Evolutionary conservation across 1,284 basidiomycete species (phyloP), one percentile per base, ranked within the genome.

Genomic region (Pterulicium gracile): DNA sequence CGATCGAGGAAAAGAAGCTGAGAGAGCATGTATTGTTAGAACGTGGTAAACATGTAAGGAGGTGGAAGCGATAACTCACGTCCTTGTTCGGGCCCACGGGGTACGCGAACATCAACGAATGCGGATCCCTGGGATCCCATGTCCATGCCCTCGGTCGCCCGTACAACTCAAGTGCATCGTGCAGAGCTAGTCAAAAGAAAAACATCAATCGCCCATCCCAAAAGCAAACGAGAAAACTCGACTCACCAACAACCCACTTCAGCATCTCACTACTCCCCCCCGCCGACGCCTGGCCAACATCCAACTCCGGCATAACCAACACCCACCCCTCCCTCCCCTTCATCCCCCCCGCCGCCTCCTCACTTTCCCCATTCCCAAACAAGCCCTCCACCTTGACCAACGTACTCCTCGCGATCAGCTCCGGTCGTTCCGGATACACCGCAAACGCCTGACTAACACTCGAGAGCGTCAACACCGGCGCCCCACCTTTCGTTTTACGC

Each of bases 361-460:
- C 88, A 27, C 27, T 34, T 34, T 34, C 27, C n/a, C n/a, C n/a
- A 10, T 84, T 81, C 2, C 85, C 84, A 46, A 94, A 71, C 21
- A 70, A 64, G 15, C 88, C 92, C 55, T 94, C 90, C 7, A 94
- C 60, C 62, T 96, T 96, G 65, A 95, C 81, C 52, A 96, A 66
- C 3, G 89, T 92, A 54, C 88, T 91, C 55, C 81, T 73, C 49
- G 75, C 81, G 59, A 96, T 92, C 50, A 95, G 66, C 54, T 92
- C 88, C n/a, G 89, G 87, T n/a, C 88, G 77, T 59, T 96, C 93
- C 1, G 93, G 93, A 62, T 93, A 97, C 3, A 96, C 88, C 2
- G 89, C 89, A 58, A 93, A 94, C 1, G 77, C 81, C 59, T 88
- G 84, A 1, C 75, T 70, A 44, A 87, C 66, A 35, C 69, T 58